Base-by-base conservation (phyloP, 2,329 filamentous ascomycete genomes). In the Phoma sp. region DNA sequence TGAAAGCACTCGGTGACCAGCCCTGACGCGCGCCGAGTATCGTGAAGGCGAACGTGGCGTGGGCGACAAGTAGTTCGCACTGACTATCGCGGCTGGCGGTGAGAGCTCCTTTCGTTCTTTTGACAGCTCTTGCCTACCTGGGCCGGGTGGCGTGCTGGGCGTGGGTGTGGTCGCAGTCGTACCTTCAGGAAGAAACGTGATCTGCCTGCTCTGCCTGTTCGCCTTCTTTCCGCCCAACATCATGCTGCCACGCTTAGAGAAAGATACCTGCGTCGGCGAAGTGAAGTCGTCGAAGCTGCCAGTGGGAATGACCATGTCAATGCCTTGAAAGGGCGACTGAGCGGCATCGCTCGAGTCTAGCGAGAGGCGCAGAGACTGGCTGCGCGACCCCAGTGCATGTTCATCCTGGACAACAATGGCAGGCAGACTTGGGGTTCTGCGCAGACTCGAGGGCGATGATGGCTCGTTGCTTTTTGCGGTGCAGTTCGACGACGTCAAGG, bases 241-340 rank as follows among this genome's bases (percentile, higher is more conserved):
- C 70, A 87, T 78, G 71, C 84, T 87, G 46, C 85, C 85, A 50
- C 84, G 76, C 51, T 82, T 83, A 10, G 83, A 86, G 62, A 87
- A 87, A 40, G 81, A 79, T 57, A 88, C 72, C 36, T 80, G 78
- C 47, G 78, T 77, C 33, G 78, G 73, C n/a, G 73, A 71, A 13
- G 76, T 77, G 49, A 87, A 69, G 35, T 82, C 82, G 52, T 82
- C 82, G 41, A 85, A 77, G 49, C 75, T 77, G 32, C 77, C 78
- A 2, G 78, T 80, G 4, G 85, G 83, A 52, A 87, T 85, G 56
- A 82, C 76, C 57, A 84, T 77, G 35, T 81, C 77, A 37, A 86
- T 79, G 36, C 78, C 78, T 49, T 76, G 73, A 65, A 83, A 84
- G 1, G 30, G 47, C 29, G 52, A 52, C 27, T 63, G 43, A n/a